These are phyloP conservation scores for Didymella segeticola DNA, from an alignment of 2,329 filamentous ascomycete species.

Conservation along the genomic window DNA sequence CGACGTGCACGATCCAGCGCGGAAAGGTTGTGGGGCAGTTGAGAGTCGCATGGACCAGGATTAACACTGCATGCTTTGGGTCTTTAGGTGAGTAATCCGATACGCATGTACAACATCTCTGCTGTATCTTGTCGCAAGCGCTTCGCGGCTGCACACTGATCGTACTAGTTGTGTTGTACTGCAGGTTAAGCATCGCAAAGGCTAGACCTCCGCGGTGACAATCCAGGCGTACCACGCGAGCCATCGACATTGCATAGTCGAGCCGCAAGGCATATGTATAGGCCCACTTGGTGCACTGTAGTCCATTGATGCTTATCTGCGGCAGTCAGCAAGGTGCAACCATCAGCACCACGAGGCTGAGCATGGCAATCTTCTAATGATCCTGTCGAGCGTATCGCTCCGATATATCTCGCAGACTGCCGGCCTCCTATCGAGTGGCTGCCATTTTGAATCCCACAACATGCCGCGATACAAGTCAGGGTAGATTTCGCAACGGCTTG, in stretches of 20 bases:
- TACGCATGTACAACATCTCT: too few species aligned
- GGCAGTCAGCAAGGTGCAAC: conserved; percentile 4
- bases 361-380: neutral
- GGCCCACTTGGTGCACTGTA: conserved; percentile 7
- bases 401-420: neutral
- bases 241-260: neutral
- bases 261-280: conserved; percentile 5
- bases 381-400: conserved; percentile 2
- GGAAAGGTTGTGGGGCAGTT: too few species aligned
- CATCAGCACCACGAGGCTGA: neutral
- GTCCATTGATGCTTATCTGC: conserved; percentile 15
- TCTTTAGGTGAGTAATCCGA: too few species aligned
- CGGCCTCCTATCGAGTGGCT: conserved; percentile 2
- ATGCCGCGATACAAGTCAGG: neutral
- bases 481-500: neutral
- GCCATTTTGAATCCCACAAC: neutral
- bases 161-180: too few species aligned
- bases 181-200: neutral
- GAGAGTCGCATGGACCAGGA: too few species aligned
- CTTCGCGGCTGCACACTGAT: too few species aligned
- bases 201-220: neutral
- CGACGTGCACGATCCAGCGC: too few species aligned
- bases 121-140: too few species aligned
- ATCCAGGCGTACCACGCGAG: neutral
- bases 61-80: too few species aligned